Evolutionary conservation across 768 basidiomycete species (phyloP).

Genomic region (Boletus rufocinnamomeus): DNA sequence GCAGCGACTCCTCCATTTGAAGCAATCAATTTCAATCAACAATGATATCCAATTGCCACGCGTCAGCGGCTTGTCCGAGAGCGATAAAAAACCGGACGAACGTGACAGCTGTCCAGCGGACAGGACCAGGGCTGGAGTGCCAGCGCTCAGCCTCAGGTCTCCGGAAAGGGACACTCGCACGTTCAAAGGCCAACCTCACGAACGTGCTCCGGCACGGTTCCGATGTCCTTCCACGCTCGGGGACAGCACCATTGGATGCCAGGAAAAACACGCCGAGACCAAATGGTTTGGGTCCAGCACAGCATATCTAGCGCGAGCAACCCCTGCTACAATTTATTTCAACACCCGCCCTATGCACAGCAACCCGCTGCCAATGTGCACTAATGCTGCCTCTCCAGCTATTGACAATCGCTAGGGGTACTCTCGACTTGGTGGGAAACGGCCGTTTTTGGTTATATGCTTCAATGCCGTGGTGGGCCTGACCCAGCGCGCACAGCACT

Average conservation of each 20-base stretch:
- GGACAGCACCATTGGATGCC: background rate
- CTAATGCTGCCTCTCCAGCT: background rate
- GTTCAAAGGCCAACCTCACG: slow-evolving; percentile 6
- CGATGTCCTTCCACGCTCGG: background rate
- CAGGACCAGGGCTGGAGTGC: background rate
- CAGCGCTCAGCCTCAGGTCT: background rate
- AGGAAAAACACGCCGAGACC: background rate
- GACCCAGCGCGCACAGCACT: background rate
- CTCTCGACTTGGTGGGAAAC: background rate
- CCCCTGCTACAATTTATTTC: background rate
- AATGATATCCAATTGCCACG: background rate
- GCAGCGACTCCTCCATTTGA: slow-evolving; percentile 9
- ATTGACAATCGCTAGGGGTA: background rate
- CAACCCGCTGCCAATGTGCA: background rate
- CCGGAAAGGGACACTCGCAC: slow-evolving; percentile 8
- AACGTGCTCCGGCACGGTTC: slow-evolving; percentile 16
- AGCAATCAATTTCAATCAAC: background rate
- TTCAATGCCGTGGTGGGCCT: background rate
- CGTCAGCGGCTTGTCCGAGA: slow-evolving; percentile 2
- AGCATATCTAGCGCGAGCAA: background rate
- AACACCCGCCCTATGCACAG: background rate
- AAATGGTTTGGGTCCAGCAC: background rate
- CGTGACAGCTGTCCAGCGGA: slow-evolving; percentile 14
- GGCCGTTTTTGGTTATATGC: background rate
- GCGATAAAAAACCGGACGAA: slow-evolving; percentile 10